These are phyloP conservation scores for Boletus barrowsii DNA, from an alignment of 768 basidiomycete species.

Conservation along the genomic window DNA sequence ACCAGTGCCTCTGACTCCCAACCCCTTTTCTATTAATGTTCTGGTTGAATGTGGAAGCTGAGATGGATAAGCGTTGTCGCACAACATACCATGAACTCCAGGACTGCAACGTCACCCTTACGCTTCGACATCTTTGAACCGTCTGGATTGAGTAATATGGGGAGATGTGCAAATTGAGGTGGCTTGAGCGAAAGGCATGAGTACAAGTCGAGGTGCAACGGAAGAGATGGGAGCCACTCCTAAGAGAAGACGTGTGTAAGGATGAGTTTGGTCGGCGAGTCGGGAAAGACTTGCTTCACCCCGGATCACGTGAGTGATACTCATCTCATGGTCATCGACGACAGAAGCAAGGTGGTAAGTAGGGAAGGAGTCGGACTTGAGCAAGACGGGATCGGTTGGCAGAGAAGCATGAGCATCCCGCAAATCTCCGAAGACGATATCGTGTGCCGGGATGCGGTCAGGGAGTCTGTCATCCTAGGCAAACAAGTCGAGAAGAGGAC, in stretches of 20 bases:
- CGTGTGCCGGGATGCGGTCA: conserved; percentile 45
- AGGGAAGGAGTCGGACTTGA: conserved; percentile 91
- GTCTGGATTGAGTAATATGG: conserved; percentile 84
- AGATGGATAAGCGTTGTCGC: not conserved
- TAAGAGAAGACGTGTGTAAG: conserved; percentile 28
- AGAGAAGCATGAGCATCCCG: conserved; percentile 75
- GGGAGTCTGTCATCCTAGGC: conserved; percentile 59
- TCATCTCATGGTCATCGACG: conserved; percentile 95
- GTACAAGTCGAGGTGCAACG: conserved; percentile 89
- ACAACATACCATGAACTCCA: conserved; percentile 74
- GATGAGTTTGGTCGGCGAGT: not conserved
- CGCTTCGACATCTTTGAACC: conserved; percentile 95
- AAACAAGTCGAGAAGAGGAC: not conserved
- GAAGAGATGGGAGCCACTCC: conserved; percentile 96
- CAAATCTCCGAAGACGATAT: conserved; percentile 74
- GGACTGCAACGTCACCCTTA: conserved; percentile 82
- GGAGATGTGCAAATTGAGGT: conserved; percentile 89
- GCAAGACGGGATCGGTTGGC: conserved; percentile 84
- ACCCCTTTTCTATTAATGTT: conserved; percentile 57
- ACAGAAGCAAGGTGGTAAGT: conserved; percentile 97
- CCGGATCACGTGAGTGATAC: conserved; percentile 90
- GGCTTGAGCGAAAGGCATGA: conserved; percentile 64
- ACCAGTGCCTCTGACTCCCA: conserved; percentile 89
- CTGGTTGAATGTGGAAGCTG: not conserved
- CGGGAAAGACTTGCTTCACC: conserved; percentile 64